Conservation (phyloP, 1,139 yeast species). For the Geotrichum siamense region DNA sequence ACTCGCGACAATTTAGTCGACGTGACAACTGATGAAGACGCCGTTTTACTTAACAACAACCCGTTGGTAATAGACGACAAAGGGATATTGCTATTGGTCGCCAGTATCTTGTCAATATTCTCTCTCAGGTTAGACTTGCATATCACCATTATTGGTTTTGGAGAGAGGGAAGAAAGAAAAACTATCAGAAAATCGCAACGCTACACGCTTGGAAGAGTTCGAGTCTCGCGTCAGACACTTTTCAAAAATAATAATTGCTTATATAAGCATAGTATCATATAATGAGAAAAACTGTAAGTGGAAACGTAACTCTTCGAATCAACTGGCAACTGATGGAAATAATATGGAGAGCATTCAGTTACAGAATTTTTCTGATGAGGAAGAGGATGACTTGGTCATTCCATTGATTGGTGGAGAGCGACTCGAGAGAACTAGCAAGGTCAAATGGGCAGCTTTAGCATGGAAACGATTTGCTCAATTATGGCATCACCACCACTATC, state of each 20-base stretch:
- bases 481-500: neutral
- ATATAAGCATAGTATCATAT: too few relatives aligned
- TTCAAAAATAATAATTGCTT: too few relatives aligned
- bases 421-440: neutral
- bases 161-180: too few relatives aligned
- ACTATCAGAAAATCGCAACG: too few relatives aligned
- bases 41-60: slow-evolving; percentile 1
- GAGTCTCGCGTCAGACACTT: too few relatives aligned
- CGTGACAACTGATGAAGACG: neutral
- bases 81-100: slow-evolving; percentile 8
- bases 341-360: slow-evolving; percentile 1
- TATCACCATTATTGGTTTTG: too few relatives aligned
- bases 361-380: neutral
- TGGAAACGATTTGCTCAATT: neutral
- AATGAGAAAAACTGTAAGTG: too few relatives aligned
- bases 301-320: too few relatives aligned
- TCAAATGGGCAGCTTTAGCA: neutral
- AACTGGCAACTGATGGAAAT: too few relatives aligned
- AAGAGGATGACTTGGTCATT: neutral
- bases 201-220: too few relatives aligned
- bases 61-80: neutral
- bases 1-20: neutral
- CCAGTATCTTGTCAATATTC: slow-evolving; percentile 9
- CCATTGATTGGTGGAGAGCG: slow-evolving; percentile 6
- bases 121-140: slow-evolving; percentile 10